Conservation (phyloP, 768 basidiomycete genomes). For the Leucogyrophana mollusca region DNA sequence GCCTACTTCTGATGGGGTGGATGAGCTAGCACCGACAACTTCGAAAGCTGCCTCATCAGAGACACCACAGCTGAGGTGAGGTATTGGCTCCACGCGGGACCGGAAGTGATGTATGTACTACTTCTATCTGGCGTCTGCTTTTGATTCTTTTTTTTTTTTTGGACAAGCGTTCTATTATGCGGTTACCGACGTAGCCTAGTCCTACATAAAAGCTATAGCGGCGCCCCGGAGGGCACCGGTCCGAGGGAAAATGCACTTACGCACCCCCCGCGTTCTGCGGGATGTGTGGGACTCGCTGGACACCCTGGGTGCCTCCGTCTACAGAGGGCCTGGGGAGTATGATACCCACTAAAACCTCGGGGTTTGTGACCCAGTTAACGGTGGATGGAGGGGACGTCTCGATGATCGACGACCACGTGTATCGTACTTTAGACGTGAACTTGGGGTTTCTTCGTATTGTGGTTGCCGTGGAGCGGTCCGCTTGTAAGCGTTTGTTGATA, state of each 20-base stretch:
- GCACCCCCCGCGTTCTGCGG: background rate
- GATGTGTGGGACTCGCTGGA: slow-evolving; percentile 1
- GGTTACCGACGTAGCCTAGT: slow-evolving; percentile 3
- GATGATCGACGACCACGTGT: slow-evolving; percentile 7
- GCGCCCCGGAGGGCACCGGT: too few relatives aligned
- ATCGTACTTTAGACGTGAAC: slow-evolving; percentile 10
- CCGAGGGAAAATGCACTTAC: background rate
- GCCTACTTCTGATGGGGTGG: too few relatives aligned
- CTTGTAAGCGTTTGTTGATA: slow-evolving; percentile 11
- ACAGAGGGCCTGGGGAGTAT: slow-evolving; percentile 3
- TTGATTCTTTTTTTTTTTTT: slow-evolving; percentile 5
- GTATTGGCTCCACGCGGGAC: too few relatives aligned
- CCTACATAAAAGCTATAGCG: slow-evolving; percentile 3
- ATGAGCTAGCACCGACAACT: too few relatives aligned
- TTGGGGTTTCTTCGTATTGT: slow-evolving; percentile 7
- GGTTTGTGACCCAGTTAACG: slow-evolving; percentile 19
- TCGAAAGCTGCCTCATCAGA: too few relatives aligned
- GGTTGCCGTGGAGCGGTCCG: slow-evolving; percentile 14
- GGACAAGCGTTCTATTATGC: background rate
- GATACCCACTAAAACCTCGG: slow-evolving; percentile 36
- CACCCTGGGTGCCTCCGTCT: background rate
- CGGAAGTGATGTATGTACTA: too few relatives aligned
- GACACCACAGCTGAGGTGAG: too few relatives aligned
- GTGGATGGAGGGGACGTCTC: slow-evolving; percentile 7
- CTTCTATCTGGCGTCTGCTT: too few relatives aligned